Base-by-base conservation (phyloP, 2,329 filamentous ascomycete genomes). In the Aspergillus uvarum region DNA sequence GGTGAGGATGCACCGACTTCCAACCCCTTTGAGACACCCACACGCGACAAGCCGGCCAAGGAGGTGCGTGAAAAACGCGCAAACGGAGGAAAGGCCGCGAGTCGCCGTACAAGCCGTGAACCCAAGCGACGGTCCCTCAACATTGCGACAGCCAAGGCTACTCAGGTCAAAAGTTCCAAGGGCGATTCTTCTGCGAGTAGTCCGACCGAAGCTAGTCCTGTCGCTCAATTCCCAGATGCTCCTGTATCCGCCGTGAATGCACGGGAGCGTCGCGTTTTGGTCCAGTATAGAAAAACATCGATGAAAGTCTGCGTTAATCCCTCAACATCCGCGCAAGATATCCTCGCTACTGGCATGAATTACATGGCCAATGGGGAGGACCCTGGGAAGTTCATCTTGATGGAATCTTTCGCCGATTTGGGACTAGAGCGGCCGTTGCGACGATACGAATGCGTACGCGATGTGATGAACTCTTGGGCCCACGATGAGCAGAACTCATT, bases 381-480 rank as follows among this genome's bases (percentile, higher is more conserved):
- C 63, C 82, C 87, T 0, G 79, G 83, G 11, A 84, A 82, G 12
- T 89, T 88, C 55, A 82, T 95, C n/a, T 74, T 97, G 11, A 76
- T 92, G 19, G 94, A 98, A 74, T 86, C 84, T 21, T 97, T 92
- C 72, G 79, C 82, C 21, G 83, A 87, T 49, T 83, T 95, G 1
- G 91, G 91, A 31, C 81, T 98, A 2, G 90, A 96, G 73, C 87
- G 94, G 44, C 89, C 90, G 0, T 78, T 98, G 26, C 89, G 94
- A 47, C 88, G 87, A 44, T 97, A 96, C 72, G 94, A 98, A 77
- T 87, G 86, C 63, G 84, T 98, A 32, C 86, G 91, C 61, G 91
- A 96, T 69, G 85, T 96, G 22, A 85, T 97, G 83, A 96, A 96
- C 73, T 96, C 92, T 0, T 98, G 94, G 94, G 91, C 96, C 62